Evolutionary conservation across 1,284 basidiomycete species (phyloP).

Genomic region (Trichosporon faecale): DNA sequence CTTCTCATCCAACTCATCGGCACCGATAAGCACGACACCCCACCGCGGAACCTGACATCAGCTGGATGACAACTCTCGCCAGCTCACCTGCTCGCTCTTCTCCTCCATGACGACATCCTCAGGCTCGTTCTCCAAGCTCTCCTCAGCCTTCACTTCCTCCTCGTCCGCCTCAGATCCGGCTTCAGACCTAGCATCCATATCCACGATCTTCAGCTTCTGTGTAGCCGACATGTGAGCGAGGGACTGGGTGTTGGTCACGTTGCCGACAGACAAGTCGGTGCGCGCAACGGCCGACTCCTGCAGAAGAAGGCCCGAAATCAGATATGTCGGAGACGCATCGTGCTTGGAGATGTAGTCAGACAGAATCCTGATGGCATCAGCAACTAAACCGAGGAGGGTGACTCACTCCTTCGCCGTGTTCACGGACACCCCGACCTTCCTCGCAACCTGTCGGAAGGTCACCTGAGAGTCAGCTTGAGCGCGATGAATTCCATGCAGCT

Average conservation of each 20-base stretch:
- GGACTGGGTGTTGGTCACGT: constrained; percentile 27
- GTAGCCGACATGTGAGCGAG: constrained; percentile 33
- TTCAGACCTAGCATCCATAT: constrained; percentile 47
- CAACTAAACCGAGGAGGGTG: background rate
- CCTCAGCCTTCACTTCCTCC: constrained; percentile 25
- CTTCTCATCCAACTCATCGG: constrained; percentile 43
- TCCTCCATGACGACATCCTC: constrained; percentile 16
- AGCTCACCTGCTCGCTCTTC: constrained; percentile 20
- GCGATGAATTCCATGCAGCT: background rate
- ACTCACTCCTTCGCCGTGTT: constrained; percentile 46
- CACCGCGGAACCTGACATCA: constrained; percentile 30
- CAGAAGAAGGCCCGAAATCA: constrained; percentile 41
- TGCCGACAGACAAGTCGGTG: constrained; percentile 21
- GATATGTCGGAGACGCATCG: constrained; percentile 34
- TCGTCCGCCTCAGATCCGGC: constrained; percentile 40
- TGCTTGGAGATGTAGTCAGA: constrained; percentile 28
- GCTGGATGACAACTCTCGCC: constrained; percentile 8
- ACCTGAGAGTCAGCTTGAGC: constrained; percentile 27
- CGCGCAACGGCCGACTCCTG: constrained; percentile 28
- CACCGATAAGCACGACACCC: constrained; percentile 41
- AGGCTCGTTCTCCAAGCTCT: constrained; percentile 21
- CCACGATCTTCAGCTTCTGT: constrained; percentile 40
- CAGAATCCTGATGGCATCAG: constrained; percentile 27
- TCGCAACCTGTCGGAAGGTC: constrained; percentile 40
- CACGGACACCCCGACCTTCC: constrained; percentile 43